Evolutionary conservation across 257 asterid genomes (phyloP), one percentile per base, ranked within the genome.

Genomic region (Perilla frutescens): DNA sequence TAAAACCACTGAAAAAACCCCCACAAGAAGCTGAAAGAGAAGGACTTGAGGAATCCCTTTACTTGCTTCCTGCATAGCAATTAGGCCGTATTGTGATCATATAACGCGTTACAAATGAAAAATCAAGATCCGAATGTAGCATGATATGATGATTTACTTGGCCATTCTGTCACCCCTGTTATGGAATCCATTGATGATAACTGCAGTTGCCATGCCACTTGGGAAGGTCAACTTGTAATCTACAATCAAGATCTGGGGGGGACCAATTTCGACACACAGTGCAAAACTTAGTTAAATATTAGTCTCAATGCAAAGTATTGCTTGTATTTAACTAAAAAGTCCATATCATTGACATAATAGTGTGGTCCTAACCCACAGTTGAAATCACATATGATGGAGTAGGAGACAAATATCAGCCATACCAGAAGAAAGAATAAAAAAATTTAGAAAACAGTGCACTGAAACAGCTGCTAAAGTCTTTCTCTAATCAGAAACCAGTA

Each of bases 171-270:
- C 92, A 45, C 89, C 92, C 77, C 76, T 87, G 75, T 81, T 72
- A 51, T 93, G 98, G 72, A 93, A 89, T 65, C 97, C 98, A 78
- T 93, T 88, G 58, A 93, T 93, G 43, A 93, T 92, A 57, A 93
- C 91, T 65, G 96, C 93, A 75, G 96, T 93, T 20, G 98, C 98
- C 93, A 83, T 91, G 50, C 98, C 98, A 82, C 86, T 93, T 60
- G 98, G 98, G 81, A 86, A 93, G 43, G 93, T 80, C 85, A 93
- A 84, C 83, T 91, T 93, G 85, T 91, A 87, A 79, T 93, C 98
- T 12, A 93, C 68, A 67, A 93, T 88, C 91, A 93, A 76, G 70
- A 93, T 87, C 98, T 91, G 70, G 89, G 40, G 89, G 40, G 58
- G 71, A 74, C 72, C 83, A 80, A 11, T 44, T 48, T 44, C n/a